Percentiles rank a stretch among this genome's conserved stretches.
phyloP scores from a whole-genome alignment of 495 filamentous ascomycete genomes.

The Podospora tetraspora region DNA sequence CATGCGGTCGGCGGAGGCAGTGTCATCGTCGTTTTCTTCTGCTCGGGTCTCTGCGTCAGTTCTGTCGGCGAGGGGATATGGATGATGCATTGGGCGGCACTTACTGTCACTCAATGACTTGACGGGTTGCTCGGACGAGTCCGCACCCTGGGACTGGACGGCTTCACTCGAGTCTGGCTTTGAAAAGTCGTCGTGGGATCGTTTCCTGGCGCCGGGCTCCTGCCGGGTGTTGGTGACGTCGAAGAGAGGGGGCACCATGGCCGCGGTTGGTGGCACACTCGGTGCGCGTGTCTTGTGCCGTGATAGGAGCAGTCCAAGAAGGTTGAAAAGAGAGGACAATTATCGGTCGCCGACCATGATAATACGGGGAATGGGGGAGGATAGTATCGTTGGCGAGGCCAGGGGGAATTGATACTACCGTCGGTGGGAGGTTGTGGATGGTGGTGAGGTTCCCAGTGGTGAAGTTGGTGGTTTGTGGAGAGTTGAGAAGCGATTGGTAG shows the following conservation, averaged over 20 bases:
- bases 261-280: not conserved
- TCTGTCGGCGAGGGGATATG: not conserved
- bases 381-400: conserved; percentile 10
- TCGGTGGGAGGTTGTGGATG: not conserved
- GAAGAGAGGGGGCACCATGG: conserved; percentile 34
- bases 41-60: not conserved
- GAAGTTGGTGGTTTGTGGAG: conserved; percentile 2
- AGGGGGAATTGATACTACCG: not conserved
- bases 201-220: conserved; percentile 29
- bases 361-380: conserved; percentile 5
- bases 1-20: conserved; percentile 17
- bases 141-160: not conserved
- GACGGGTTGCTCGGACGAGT: not conserved
- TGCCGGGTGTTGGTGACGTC: conserved; percentile 35
- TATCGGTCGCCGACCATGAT: not conserved
- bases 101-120: conserved; percentile 4
- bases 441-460: not conserved
- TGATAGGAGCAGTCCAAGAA: not conserved
- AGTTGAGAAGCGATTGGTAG: conserved; percentile 13
- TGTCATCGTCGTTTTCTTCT: conserved; percentile 22
- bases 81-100: not conserved
- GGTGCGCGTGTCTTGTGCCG: not conserved
- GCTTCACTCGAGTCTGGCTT: conserved; percentile 7
- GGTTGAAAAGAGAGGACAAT: not conserved
- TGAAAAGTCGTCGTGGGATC: conserved; percentile 34